Base-by-base conservation (phyloP, 495 filamentous ascomycete genomes). In the Daldinia grandis region DNA sequence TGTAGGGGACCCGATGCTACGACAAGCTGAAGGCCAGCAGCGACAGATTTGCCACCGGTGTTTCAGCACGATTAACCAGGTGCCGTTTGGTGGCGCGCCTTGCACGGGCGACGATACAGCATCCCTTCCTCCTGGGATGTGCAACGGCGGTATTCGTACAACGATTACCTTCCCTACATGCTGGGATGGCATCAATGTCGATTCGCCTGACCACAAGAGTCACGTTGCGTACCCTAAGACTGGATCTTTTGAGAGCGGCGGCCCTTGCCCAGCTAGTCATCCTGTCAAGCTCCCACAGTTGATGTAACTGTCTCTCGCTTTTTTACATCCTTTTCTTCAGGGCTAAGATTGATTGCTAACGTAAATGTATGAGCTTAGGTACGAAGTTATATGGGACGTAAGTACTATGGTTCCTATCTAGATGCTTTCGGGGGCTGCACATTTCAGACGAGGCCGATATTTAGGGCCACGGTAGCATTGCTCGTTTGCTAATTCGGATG, bases 1-100 rank as follows among this genome's bases (percentile, higher is more conserved):
- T 15, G 84, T 89, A 44, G 92, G 92, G 38, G 81, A 90, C 73
- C 82, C 89, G 0, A 77, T 69, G 60, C 78, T 85, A 37, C 85
- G 87, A 40, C 71, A 72, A 31, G 78, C 68, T 74, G 54, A 81
- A 73, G 40, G 68, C 72, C 42, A 80, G 72, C 55, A 76, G 76
- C 62, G 65, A 30, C 73, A 74, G 51, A 47, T 81, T 6, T 81
- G 79, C 74, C 79, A 81, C 66, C 74, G 79, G 38, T 81, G 79
- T 66, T 74, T 76, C 38, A 55, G 51, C 47, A 78, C 76, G 19
- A 71, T 74, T 38, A 72, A 79, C 71, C 72, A 74, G 40, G 72
- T 74, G 19, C 72, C 78, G 6, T 81, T 81, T 38, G 78, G 78
- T 5, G 76, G 75, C 31, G 58, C 63, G 31, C 66, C 72, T 28